Evolutionary conservation across 2,329 filamentous ascomycete genomes (phyloP), one percentile per base, ranked within the genome.

Genomic region (Penicillium fuscoglaucum): DNA sequence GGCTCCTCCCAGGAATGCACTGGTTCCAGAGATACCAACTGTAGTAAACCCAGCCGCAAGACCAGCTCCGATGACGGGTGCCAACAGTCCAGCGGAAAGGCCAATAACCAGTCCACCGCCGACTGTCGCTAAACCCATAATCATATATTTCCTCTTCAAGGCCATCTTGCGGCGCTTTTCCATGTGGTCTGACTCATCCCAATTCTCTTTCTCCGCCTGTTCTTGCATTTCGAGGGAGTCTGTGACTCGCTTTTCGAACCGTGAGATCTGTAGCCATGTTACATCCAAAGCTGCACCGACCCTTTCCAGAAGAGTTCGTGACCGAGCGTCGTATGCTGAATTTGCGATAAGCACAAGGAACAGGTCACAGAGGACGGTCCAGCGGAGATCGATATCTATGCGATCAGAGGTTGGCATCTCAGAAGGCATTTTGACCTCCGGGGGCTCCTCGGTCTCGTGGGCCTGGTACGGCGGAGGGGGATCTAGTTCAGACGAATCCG

Each of bases 141-240:
- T 90, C 72, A 96, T 87, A 70, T 96, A 91, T 68, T 93, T 87
- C 66, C 86, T 86, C 72, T 90, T 96, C 59, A 93, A 80, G 1
- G 90, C 91, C 70, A 86, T 79, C 73, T 97, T 96, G 52, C 90
- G 84, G 47, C 95, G 86, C 58, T 82, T 84, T 74, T 96, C 91
- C 82, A 98, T 91, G 72, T 98, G 92, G 64, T 96, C 91, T 12
- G 95, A 89, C 74, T 99, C 95, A 65, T 97, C 96, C 95, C 95
- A 99, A 63, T 93, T 96, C 76, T 99, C 95, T 69, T 93, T 96
- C 62, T 92, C 90, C 6, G 91, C 91, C 47, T 90, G 87, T 74
- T 98, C 92, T 76, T 98, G 93, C 91, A 99, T 97, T 75, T 99
- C 95, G 24, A 99, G 80, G 1, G 95, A 92, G 75, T 99, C 95